Conservation (phyloP, 441 rosid genomes). For the Pelargonium cotyledonis region DNA sequence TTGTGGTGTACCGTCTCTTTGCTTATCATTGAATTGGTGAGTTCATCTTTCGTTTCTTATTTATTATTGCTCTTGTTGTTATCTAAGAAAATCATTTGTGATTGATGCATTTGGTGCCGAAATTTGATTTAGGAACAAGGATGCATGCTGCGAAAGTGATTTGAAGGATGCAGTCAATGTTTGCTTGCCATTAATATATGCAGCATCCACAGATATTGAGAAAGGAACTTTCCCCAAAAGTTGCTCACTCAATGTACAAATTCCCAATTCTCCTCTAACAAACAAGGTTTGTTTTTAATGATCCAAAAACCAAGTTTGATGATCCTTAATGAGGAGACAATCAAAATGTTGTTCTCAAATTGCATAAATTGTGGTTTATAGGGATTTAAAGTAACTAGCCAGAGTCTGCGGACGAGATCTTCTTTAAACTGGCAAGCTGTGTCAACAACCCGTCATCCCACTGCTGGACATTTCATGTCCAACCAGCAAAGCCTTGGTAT, state of each 20-base stretch:
- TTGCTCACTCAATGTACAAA: conserved; percentile 30
- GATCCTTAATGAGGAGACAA: neutral
- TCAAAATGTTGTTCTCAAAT: neutral
- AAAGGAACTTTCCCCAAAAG: conserved; percentile 29
- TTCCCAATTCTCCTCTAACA: conserved; percentile 28
- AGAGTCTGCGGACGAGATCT: conserved; percentile 27
- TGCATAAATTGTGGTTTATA: conserved; percentile 4
- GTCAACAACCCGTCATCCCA: conserved; percentile 24
- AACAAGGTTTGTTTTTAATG: conserved; percentile 28
- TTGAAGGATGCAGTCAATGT: conserved; percentile 30
- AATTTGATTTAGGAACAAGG: conserved; percentile 29
- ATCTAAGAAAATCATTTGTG: neutral
- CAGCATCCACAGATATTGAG: conserved; percentile 31
- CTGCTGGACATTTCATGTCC: conserved; percentile 31
- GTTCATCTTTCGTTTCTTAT: neutral
- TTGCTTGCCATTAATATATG: conserved; percentile 34
- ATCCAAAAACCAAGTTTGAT: neutral
- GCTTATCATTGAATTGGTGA: conserved; percentile 32
- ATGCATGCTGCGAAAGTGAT: conserved; percentile 31
- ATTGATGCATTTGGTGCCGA: neutral
- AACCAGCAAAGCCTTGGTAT: conserved; percentile 36
- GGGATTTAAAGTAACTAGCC: conserved; percentile 32
- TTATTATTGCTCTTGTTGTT: neutral
- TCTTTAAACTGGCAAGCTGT: conserved; percentile 28
- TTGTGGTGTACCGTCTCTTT: conserved; percentile 31